Conservation (phyloP, 306 rosid genomes). For the Rosa rugosa region DNA sequence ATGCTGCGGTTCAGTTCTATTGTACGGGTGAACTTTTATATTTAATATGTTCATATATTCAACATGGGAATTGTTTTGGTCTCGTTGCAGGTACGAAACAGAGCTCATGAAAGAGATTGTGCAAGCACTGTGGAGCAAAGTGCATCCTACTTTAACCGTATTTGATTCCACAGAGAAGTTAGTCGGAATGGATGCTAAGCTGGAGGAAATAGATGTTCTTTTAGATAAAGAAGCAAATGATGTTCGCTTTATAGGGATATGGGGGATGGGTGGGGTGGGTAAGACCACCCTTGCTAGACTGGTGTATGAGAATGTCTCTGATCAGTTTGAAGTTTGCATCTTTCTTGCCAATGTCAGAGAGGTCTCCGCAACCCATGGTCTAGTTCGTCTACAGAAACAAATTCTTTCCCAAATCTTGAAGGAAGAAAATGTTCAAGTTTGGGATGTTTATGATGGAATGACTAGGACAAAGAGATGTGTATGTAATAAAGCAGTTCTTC, state of each 20-base stretch:
- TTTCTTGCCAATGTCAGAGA: not conserved
- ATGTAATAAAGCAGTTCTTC: not conserved
- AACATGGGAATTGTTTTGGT: not conserved
- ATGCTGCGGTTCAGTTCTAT: no score
- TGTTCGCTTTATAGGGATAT: slow-evolving; percentile 3
- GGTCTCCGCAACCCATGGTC: not conserved
- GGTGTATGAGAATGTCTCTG: not conserved
- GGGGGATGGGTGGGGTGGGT: slow-evolving; percentile 6
- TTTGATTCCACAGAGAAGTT: not conserved
- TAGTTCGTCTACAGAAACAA: not conserved
- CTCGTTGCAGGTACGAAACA: not conserved
- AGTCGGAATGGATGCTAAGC: not conserved
- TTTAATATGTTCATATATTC: no score
- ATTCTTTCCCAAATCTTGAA: not conserved
- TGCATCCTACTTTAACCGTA: not conserved
- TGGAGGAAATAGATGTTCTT: not conserved
- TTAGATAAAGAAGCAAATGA: not conserved
- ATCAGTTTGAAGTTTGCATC: not conserved
- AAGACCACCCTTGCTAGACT: not conserved
- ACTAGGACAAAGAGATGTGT: not conserved
- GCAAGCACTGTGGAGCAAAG: not conserved
- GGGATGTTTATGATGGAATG: not conserved
- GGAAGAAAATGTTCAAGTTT: not conserved
- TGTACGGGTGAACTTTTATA: no score
- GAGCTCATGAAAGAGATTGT: not conserved